Conservation (phyloP, 441 rosid genomes). For the Eutrema salsugineum region DNA sequence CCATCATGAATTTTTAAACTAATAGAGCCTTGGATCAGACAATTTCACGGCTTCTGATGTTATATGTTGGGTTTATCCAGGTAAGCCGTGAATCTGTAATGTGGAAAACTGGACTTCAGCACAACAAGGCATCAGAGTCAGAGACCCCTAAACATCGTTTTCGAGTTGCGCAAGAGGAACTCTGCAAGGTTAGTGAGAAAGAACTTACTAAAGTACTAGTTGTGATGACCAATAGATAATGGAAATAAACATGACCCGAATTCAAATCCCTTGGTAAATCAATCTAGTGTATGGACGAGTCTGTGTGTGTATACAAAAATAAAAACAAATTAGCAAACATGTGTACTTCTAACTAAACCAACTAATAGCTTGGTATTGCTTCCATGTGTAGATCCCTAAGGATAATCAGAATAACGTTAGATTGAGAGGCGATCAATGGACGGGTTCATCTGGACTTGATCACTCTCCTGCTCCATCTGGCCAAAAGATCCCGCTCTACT, state of each 20-base stretch:
- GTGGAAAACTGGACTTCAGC: conserved; percentile 56
- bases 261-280: background rate
- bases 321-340: background rate
- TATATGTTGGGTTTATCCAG: conserved; percentile 37
- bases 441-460: conserved; percentile 7
- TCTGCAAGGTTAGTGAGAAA: conserved; percentile 22
- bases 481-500: conserved; percentile 59
- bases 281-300: background rate
- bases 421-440: conserved; percentile 1
- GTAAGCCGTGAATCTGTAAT: conserved; percentile 56
- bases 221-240: background rate
- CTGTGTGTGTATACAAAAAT: background rate
- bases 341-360: background rate
- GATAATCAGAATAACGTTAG: background rate
- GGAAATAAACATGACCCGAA: background rate
- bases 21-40: background rate
- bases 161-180: conserved; percentile 20
- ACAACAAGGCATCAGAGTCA: conserved; percentile 19
- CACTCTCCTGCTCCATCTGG: conserved; percentile 52
- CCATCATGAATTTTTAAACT: background rate
- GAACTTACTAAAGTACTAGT: background rate
- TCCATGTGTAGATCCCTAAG: conserved; percentile 12
- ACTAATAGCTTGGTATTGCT: conserved; percentile 10
- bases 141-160: conserved; percentile 9
- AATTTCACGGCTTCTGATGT: background rate